Base-by-base conservation (phyloP, 2,329 filamentous ascomycete species). In the Cytospora mali region DNA sequence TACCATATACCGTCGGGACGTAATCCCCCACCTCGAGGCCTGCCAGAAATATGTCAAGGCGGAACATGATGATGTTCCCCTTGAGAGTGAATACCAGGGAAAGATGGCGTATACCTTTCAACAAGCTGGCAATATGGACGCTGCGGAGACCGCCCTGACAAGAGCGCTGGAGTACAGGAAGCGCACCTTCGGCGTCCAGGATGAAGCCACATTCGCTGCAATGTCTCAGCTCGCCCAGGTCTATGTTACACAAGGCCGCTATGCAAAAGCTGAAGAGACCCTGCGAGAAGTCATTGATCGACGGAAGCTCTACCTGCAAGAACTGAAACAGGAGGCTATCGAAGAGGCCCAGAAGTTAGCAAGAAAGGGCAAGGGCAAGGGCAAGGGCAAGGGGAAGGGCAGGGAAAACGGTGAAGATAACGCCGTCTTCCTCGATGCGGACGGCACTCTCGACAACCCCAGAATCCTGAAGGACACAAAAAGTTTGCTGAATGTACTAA, bases 201-300 rank as follows among this genome's bases (percentile, higher is more conserved):
- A 64, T 25, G 13, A 9, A 1, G 28, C 6, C 6, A 53, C 57
- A 3, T 46, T 53, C 10, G 5, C 6, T 5, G 57, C 48, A 10
- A 28, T 60, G 27, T 27, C 23, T 6, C 11, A 42, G 21, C 49
- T 61, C 9, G 58, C 54, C 7, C 5, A 13, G 1, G 3, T 64
- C 4, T 58, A 58, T n/a, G 4, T 28, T 4, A 31, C 51, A 4
- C 53, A 42, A 54, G 50, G 21, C 4, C 23, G 16, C 7, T 61
- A 48, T 31, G 3, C 6, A 18, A 18, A 58, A 23, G 58, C 58
- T 1, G 62, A 61, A 31, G 13, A 35, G 6, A 21, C 55, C 3
- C 13, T 18, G 3, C 25, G 49, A 35, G 57, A 64, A 35, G 29
- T 60, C 9, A 46, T 55, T 7, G 62, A 64, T 11, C 52, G 57